Percentiles rank a stretch among this genome's conserved stretches.
phyloP scores from a whole-genome alignment of 2,329 filamentous ascomycete species.

The Neonectria sp. region DNA sequence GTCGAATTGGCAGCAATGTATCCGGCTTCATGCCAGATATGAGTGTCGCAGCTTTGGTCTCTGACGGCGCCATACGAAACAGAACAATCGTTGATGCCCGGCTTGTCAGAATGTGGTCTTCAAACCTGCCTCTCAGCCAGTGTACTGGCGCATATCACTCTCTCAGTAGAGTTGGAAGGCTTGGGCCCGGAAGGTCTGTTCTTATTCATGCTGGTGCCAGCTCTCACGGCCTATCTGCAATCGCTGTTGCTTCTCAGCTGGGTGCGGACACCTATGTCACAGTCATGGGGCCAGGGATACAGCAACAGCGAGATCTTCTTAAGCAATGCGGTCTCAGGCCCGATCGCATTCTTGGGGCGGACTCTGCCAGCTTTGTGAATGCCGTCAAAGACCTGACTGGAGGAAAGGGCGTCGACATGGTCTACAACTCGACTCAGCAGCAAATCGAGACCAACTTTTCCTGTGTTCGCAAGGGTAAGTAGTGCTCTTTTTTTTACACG shows the following conservation, averaged over 20 bases:
- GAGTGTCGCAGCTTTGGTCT: slow-evolving; percentile 58
- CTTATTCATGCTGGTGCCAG: slow-evolving; percentile 63
- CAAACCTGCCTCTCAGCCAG: slow-evolving; percentile 54
- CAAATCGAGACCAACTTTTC: slow-evolving; percentile 50
- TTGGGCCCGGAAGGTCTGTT: slow-evolving; percentile 49
- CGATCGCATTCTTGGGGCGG: slow-evolving; percentile 56
- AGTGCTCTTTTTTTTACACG: slow-evolving; percentile 12
- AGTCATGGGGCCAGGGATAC: slow-evolving; percentile 47
- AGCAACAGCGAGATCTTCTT: slow-evolving; percentile 57
- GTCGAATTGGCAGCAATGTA: slow-evolving; percentile 52
- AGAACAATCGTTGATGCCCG: slow-evolving; percentile 51
- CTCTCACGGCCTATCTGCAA: slow-evolving; percentile 59
- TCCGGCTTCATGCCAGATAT: slow-evolving; percentile 54
- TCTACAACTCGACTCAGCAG: slow-evolving; percentile 62
- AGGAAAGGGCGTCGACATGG: slow-evolving; percentile 56
- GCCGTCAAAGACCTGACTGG: slow-evolving; percentile 52
- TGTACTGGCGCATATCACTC: slow-evolving; percentile 61
- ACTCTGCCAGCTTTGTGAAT: slow-evolving; percentile 53
- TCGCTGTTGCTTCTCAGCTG: slow-evolving; percentile 56
- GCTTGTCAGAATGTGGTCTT: slow-evolving; percentile 53
- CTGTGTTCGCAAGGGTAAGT: slow-evolving; percentile 56
- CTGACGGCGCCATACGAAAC: slow-evolving; percentile 54
- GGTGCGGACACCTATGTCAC: slow-evolving; percentile 61
- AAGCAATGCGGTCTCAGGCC: slow-evolving; percentile 51
- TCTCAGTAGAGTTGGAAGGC: slow-evolving; percentile 53